Percentiles rank a stretch among this genome's conserved stretches.
Evolutionary conservation across 768 basidiomycete genomes (phyloP).

Genomic region (Suillus paluster): DNA sequence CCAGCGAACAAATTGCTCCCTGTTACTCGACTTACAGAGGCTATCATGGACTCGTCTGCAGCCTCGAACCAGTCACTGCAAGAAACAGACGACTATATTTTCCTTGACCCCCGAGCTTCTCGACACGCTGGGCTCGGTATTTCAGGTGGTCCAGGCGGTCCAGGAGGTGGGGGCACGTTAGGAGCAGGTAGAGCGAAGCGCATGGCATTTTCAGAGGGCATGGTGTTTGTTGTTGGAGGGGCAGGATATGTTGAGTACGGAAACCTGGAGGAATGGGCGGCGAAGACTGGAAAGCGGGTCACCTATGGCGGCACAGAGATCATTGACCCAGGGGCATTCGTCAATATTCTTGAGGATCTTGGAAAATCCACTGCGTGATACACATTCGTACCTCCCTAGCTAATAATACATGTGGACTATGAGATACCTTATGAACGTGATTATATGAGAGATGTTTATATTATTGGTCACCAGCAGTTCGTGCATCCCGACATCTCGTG

Average conservation of each 20-base stretch:
- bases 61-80: constrained; percentile 94
- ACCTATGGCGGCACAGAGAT: constrained; percentile 98
- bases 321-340: constrained; percentile 84
- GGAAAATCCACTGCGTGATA: constrained; percentile 48
- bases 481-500: too few species aligned
- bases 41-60: constrained; percentile 95
- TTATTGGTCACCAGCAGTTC: too few species aligned
- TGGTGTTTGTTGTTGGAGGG: constrained; percentile 95
- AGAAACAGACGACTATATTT: constrained; percentile 95
- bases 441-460: neutral
- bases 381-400: constrained; percentile 4
- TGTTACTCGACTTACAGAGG: constrained; percentile 91
- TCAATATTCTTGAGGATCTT: constrained; percentile 68
- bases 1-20: constrained; percentile 93
- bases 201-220: constrained; percentile 86
- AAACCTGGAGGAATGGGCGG: constrained; percentile 93
- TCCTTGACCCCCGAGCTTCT: constrained; percentile 89
- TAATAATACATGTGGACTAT: constrained; percentile 5
- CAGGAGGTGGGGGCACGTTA: constrained; percentile 39
- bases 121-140: constrained; percentile 55
- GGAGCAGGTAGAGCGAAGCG: constrained; percentile 47
- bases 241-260: constrained; percentile 98
- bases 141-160: constrained; percentile 50
- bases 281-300: constrained; percentile 78
- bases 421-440: neutral